Conservation (phyloP, 176 grass and related monocot species). For the Miscanthus lutarioriparius region DNA sequence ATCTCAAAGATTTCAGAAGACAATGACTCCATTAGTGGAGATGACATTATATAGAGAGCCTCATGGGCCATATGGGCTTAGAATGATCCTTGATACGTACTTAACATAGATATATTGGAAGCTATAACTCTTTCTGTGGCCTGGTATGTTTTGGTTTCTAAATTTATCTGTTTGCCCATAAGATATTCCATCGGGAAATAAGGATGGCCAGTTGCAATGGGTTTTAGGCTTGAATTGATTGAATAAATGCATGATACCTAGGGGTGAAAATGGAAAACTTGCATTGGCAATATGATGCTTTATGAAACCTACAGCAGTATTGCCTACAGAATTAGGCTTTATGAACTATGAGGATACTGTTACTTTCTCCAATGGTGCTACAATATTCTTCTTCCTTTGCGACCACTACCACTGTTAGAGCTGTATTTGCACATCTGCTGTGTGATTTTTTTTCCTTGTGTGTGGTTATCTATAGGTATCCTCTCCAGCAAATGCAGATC, state of each 20-base stretch:
- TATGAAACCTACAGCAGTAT: background rate
- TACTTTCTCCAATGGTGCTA: background rate
- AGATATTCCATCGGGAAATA: slow-evolving; percentile 5
- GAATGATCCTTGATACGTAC: no score
- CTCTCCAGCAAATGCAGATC: background rate
- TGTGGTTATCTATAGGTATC: slow-evolving; percentile 6
- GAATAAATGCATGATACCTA: background rate
- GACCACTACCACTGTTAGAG: background rate
- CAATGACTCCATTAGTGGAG: no score
- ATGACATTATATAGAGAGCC: no score
- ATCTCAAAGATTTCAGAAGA: no score
- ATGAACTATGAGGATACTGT: background rate
- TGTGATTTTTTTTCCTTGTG: background rate
- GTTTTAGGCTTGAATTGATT: background rate
- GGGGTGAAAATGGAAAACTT: background rate
- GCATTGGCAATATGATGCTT: background rate
- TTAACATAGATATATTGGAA: background rate
- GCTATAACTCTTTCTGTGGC: background rate
- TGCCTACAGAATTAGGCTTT: background rate
- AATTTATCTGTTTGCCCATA: background rate
- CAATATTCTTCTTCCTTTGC: slow-evolving; percentile 11
- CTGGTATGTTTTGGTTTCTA: background rate
- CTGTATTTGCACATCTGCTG: background rate
- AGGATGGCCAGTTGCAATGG: background rate
- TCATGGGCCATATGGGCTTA: no score